These are phyloP conservation scores for Prunus yedoensis DNA, from an alignment of 331 rosid species.

Conservation along the genomic window DNA sequence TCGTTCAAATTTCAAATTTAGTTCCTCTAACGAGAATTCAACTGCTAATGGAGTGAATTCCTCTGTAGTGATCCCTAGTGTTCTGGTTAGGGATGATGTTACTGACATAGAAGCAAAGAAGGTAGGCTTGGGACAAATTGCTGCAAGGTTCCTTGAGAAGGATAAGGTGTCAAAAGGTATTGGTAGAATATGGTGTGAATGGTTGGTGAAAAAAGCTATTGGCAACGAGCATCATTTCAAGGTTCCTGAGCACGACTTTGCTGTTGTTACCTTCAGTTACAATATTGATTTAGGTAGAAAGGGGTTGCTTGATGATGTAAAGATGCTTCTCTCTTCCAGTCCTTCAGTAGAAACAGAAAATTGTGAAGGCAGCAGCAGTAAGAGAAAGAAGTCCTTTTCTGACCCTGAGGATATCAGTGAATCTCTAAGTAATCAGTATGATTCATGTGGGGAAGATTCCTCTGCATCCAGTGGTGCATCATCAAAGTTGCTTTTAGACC, in stretches of 20 bases:
- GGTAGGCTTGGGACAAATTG: constrained; percentile 66
- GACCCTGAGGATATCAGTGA: constrained; percentile 56
- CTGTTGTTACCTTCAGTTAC: constrained; percentile 61
- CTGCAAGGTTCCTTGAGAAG: constrained; percentile 67
- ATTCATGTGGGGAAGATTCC: constrained; percentile 63
- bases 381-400: constrained; percentile 61
- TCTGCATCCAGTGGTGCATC: constrained; percentile 42
- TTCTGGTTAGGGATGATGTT: constrained; percentile 57
- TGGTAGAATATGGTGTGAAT: constrained; percentile 88
- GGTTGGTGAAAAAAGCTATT: constrained; percentile 57
- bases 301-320: constrained; percentile 55
- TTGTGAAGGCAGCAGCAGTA: constrained; percentile 30
- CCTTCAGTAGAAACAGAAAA: constrained; percentile 38
- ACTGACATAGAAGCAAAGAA: constrained; percentile 49
- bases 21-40: constrained; percentile 21
- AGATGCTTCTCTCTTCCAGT: constrained; percentile 46
- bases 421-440: constrained; percentile 50
- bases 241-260: constrained; percentile 60
- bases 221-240: constrained; percentile 26
- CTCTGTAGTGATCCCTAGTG: constrained; percentile 49
- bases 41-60: constrained; percentile 24
- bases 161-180: constrained; percentile 39
- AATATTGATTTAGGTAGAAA: constrained; percentile 64
- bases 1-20: constrained; percentile 34
- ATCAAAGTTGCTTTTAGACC: constrained; percentile 43